phyloP scores from a whole-genome alignment of 78 protist species.

The Dictyostelium firmibasis region DNA sequence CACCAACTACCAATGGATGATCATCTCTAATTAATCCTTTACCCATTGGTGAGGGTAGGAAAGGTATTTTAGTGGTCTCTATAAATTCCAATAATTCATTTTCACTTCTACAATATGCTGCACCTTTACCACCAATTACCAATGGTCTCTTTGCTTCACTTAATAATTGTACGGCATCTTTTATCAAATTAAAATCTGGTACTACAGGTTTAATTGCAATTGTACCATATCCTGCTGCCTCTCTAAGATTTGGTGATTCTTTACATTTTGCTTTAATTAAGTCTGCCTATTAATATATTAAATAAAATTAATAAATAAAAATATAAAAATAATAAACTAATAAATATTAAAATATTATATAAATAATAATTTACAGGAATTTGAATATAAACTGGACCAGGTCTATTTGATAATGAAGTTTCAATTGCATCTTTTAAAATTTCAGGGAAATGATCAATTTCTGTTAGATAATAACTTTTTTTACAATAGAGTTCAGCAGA shows the following conservation, averaged over 20 bases:
- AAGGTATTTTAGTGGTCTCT: conserved; percentile 56
- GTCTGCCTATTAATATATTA: not conserved
- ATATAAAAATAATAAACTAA: not conserved
- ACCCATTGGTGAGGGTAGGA: conserved; percentile 86
- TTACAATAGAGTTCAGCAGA: conserved; percentile 43
- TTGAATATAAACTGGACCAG: conserved; percentile 77
- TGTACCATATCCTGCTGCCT: not conserved
- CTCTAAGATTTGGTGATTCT: conserved; percentile 9
- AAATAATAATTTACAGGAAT: conserved; percentile 6
- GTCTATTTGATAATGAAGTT: conserved; percentile 31
- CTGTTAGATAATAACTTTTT: not conserved
- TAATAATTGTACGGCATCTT: conserved; percentile 6
- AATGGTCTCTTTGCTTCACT: conserved; percentile 46
- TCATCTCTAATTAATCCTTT: conserved; percentile 80
- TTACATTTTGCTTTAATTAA: not conserved
- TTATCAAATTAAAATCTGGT: not conserved
- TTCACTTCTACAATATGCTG: conserved; percentile 64
- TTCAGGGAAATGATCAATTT: conserved; percentile 41
- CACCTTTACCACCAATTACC: conserved; percentile 84
- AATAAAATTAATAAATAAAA: not conserved
- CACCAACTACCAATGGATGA: conserved; percentile 38
- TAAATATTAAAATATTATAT: not conserved
- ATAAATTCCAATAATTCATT: conserved; percentile 20
- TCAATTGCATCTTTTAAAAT: conserved; percentile 29
- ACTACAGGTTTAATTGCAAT: not conserved